phyloP scores from a whole-genome alignment of 495 filamentous ascomycete species.

The Aspergillus sclerotiicarbonarius region DNA sequence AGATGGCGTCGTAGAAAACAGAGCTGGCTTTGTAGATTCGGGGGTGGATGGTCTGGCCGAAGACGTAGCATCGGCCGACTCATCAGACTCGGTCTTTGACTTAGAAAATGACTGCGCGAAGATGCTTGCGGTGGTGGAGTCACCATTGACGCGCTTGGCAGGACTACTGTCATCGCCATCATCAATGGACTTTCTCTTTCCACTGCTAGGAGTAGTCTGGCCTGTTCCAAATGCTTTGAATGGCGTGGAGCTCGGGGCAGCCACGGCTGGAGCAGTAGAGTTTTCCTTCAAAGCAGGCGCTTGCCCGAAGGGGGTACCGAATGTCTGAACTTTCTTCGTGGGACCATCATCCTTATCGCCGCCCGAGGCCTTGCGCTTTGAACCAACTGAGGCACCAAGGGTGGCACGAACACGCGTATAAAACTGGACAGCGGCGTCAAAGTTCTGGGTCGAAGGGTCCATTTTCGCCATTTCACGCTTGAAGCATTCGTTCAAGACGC shows the following conservation, averaged over 20 bases:
- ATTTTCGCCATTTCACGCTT: conserved; percentile 27
- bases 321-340: conserved; percentile 23
- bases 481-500: conserved; percentile 34
- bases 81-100: conserved; percentile 22
- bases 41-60: conserved; percentile 19
- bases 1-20: conserved; percentile 23
- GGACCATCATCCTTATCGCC: conserved; percentile 4
- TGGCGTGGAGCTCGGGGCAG: conserved; percentile 9
- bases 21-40: conserved; percentile 13
- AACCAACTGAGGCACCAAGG: conserved; percentile 31
- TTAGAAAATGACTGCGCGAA: conserved; percentile 46
- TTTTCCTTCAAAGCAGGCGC: not conserved
- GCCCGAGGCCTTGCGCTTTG: conserved; percentile 23
- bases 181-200: conserved; percentile 21
- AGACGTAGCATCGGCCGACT: conserved; percentile 8
- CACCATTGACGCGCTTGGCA: conserved; percentile 23
- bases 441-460: conserved; percentile 28
- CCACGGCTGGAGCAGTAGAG: conserved; percentile 4
- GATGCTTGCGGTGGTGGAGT: conserved; percentile 36
- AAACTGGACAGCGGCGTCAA: conserved; percentile 33
- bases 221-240: conserved; percentile 16
- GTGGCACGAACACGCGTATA: conserved; percentile 37
- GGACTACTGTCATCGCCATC: conserved; percentile 17
- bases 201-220: conserved; percentile 9
- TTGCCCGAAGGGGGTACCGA: conserved; percentile 3